Conservation (phyloP, 768 basidiomycete species). For the Trametopsis cervina region DNA sequence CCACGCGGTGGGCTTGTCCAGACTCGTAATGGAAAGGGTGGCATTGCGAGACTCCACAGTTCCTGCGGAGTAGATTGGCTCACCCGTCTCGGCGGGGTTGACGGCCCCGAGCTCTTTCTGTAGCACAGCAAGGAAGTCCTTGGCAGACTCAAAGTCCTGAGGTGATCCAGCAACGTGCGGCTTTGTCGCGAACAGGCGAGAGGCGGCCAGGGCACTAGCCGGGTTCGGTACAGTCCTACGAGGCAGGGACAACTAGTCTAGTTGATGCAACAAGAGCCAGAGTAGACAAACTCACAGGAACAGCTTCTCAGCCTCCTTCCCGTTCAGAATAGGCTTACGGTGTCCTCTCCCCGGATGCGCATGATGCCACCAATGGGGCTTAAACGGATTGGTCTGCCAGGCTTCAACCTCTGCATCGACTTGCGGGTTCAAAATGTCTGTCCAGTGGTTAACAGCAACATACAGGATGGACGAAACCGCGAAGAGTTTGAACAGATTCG, state of each 20-base stretch:
- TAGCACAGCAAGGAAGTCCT: constrained; percentile 59
- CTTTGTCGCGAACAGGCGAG: constrained; percentile 42
- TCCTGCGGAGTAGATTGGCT: constrained; percentile 70
- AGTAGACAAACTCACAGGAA: constrained; percentile 37
- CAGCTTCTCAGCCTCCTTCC: constrained; percentile 34
- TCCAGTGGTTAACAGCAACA: constrained; percentile 2
- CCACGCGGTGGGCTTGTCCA: constrained; percentile 60
- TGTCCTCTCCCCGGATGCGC: constrained; percentile 11
- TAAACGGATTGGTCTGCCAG: constrained; percentile 9
- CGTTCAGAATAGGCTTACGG: constrained; percentile 19
- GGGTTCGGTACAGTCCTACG: constrained; percentile 44
- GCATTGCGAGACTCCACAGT: constrained; percentile 58
- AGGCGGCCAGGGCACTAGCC: constrained; percentile 42
- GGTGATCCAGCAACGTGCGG: constrained; percentile 59
- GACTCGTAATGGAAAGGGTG: constrained; percentile 44
- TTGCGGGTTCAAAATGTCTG: too few relatives aligned
- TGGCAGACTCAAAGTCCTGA: constrained; percentile 54
- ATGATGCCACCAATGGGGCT: background rate
- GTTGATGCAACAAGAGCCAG: background rate
- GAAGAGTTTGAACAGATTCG: background rate
- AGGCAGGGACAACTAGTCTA: background rate
- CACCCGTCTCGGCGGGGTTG: constrained; percentile 25
- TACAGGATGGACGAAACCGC: background rate
- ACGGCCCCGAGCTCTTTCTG: constrained; percentile 54
- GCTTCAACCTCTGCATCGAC: constrained; percentile 9